Percentiles rank a stretch among this genome's conserved stretches.
Conservation (phyloP, 768 basidiomycete species). For the Lentinula raphanica region DNA sequence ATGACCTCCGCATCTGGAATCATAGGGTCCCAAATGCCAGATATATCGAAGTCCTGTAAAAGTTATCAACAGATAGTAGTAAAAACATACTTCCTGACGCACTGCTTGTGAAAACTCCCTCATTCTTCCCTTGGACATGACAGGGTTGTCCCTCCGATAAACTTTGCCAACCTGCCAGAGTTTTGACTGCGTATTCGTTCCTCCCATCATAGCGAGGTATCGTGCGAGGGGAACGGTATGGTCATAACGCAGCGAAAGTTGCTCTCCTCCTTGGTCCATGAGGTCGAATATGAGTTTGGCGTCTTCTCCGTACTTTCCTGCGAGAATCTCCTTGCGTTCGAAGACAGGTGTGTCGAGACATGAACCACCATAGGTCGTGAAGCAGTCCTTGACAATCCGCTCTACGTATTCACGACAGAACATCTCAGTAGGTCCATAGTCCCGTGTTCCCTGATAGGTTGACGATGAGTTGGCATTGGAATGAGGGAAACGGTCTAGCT, state of each 20-base stretch:
- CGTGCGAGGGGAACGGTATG: constrained; percentile 96
- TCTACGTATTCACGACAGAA: constrained; percentile 89
- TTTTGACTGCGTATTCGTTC: constrained; percentile 68
- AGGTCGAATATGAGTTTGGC: constrained; percentile 96
- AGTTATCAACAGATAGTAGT: not conserved
- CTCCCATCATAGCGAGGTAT: constrained; percentile 93
- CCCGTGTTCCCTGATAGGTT: constrained; percentile 75
- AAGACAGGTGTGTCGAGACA: constrained; percentile 98
- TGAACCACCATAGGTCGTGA: constrained; percentile 82
- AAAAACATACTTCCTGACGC: constrained; percentile 18
- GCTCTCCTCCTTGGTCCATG: constrained; percentile 95
- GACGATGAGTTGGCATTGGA: constrained; percentile 11
- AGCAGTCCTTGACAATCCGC: constrained; percentile 78
- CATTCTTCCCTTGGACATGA: constrained; percentile 98
- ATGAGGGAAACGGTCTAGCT: constrained; percentile 15
- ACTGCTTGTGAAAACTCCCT: constrained; percentile 98
- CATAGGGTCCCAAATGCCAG: constrained; percentile 92
- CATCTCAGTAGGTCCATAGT: constrained; percentile 91
- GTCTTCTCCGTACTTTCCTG: constrained; percentile 98
- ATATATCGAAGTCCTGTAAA: constrained; percentile 88
- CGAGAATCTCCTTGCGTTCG: constrained; percentile 91
- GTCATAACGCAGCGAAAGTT: constrained; percentile 91
- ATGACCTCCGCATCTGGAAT: constrained; percentile 94
- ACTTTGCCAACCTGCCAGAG: constrained; percentile 99
- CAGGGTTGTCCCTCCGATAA: constrained; percentile 92